Percentiles rank a stretch among this genome's conserved stretches.
phyloP scores from a whole-genome alignment of 257 asterid genomes.

The Parsonsia alboflavescens region DNA sequence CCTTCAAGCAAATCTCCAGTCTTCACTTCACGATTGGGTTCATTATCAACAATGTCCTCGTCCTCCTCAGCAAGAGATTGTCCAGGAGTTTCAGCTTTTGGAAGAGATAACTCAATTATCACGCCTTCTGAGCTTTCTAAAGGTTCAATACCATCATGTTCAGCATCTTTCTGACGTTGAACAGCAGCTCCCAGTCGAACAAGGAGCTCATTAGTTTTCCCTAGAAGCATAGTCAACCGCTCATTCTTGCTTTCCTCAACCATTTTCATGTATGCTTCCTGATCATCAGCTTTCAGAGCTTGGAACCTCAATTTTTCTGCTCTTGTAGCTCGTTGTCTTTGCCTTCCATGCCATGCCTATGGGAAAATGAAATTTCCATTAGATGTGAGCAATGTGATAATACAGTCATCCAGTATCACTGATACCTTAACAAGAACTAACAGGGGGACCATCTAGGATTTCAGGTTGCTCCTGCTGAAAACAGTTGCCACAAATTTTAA shows the following conservation, averaged over 20 bases:
- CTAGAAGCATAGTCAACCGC: conserved; percentile 91
- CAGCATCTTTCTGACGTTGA: conserved; percentile 97
- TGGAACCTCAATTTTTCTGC: conserved; percentile 94
- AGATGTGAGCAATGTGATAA: neutral
- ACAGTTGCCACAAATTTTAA: neutral
- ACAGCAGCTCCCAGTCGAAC: conserved; percentile 98
- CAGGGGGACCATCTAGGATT: too few species aligned
- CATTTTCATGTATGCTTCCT: conserved; percentile 99
- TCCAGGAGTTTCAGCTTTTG: conserved; percentile 69
- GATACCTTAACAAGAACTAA: neutral
- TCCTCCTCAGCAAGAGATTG: conserved; percentile 70
- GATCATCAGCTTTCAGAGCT: conserved; percentile 98
- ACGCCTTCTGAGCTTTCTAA: conserved; percentile 51
- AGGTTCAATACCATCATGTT: conserved; percentile 62
- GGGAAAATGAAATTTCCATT: conserved; percentile 5
- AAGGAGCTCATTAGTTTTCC: conserved; percentile 88
- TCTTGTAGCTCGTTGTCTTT: conserved; percentile 94
- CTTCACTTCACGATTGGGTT: conserved; percentile 47
- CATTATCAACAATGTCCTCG: conserved; percentile 53
- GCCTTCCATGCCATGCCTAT: conserved; percentile 99
- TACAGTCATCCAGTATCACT: neutral
- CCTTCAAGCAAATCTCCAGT: conserved; percentile 93
- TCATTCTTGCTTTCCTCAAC: conserved; percentile 99
- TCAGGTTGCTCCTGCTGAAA: neutral
- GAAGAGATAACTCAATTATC: conserved; percentile 48